Conservation (phyloP, 495 filamentous ascomycete species). For the Trichocladium uniseriatum region DNA sequence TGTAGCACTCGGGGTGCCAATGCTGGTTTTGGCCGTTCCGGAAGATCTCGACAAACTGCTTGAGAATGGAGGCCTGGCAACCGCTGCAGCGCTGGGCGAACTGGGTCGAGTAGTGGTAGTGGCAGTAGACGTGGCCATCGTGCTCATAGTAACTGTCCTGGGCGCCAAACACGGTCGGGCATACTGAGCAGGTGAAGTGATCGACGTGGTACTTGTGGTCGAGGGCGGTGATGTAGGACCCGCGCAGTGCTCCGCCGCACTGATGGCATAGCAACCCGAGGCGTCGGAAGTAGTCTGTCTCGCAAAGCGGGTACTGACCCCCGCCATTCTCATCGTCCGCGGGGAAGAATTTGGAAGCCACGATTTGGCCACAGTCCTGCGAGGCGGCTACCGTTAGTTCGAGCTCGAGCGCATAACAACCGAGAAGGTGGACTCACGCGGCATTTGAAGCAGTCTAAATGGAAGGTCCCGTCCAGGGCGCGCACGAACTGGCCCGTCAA, state of each 20-base stretch:
- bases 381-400: slow-evolving; percentile 10
- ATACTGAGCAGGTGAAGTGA: slow-evolving; percentile 97
- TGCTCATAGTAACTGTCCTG: slow-evolving; percentile 99
- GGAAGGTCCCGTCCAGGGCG: slow-evolving; percentile 83
- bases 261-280: slow-evolving; percentile 84
- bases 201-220: slow-evolving; percentile 99
- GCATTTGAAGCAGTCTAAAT: slow-evolving; percentile 97
- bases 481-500: slow-evolving; percentile 94
- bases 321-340: slow-evolving; percentile 78
- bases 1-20: slow-evolving; percentile 99
- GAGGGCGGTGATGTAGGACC: slow-evolving; percentile 95
- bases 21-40: slow-evolving; percentile 96
- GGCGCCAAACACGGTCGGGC: slow-evolving; percentile 93
- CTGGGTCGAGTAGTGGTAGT: slow-evolving; percentile 97
- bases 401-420: background rate
- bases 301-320: slow-evolving; percentile 90
- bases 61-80: slow-evolving; percentile 94
- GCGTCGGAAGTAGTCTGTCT: slow-evolving; percentile 94
- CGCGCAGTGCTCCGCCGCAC: slow-evolving; percentile 87
- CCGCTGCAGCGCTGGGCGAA: slow-evolving; percentile 96
- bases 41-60: slow-evolving; percentile 99
- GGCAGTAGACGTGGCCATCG: slow-evolving; percentile 91
- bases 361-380: slow-evolving; percentile 91
- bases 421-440: slow-evolving; percentile 52
- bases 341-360: slow-evolving; percentile 97